Percentiles rank a stretch among this genome's conserved stretches.
These are phyloP conservation scores for Ramaria sp. DNA, from an alignment of 768 basidiomycete species.

Conservation along the genomic window DNA sequence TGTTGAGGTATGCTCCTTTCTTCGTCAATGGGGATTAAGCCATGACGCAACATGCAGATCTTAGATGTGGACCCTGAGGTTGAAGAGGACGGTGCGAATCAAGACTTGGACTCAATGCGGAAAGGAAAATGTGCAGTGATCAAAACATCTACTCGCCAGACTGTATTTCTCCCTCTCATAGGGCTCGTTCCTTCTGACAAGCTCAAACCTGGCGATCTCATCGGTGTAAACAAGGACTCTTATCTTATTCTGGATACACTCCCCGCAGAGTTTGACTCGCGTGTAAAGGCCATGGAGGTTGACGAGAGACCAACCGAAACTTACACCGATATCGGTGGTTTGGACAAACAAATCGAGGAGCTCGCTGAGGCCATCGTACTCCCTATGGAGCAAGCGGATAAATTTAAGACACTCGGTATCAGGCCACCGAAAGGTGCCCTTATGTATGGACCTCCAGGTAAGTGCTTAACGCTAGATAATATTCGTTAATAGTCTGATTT, in stretches of 20 bases:
- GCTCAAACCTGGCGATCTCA: slow-evolving; percentile 85
- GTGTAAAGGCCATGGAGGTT: slow-evolving; percentile 99
- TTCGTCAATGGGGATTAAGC: background rate
- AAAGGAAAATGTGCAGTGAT: slow-evolving; percentile 98
- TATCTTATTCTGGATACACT: slow-evolving; percentile 93
- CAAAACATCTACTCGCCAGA: slow-evolving; percentile 97
- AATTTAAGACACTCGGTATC: slow-evolving; percentile 97
- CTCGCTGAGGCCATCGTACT: slow-evolving; percentile 95
- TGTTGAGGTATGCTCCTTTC: slow-evolving; percentile 63
- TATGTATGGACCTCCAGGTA: slow-evolving; percentile 98
- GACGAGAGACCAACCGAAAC: slow-evolving; percentile 96
- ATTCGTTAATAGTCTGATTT: slow-evolving; percentile 1
- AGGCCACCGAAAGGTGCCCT: slow-evolving; percentile 94
- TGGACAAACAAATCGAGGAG: slow-evolving; percentile 99
- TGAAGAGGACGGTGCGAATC: slow-evolving; percentile 92
- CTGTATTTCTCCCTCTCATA: slow-evolving; percentile 95
- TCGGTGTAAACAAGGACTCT: slow-evolving; percentile 99
- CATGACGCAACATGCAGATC: slow-evolving; percentile 43
- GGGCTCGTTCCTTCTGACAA: slow-evolving; percentile 91
- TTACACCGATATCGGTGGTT: slow-evolving; percentile 93
- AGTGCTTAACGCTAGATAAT: slow-evolving; percentile 8
- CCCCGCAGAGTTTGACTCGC: slow-evolving; percentile 94
- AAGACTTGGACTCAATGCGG: slow-evolving; percentile 90
- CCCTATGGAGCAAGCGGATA: slow-evolving; percentile 97
- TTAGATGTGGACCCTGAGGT: slow-evolving; percentile 88